Percentiles rank a stretch among this genome's conserved stretches.
phyloP scores from a whole-genome alignment of 176 grass and related monocot genomes.

The Microstegium vimineum region DNA sequence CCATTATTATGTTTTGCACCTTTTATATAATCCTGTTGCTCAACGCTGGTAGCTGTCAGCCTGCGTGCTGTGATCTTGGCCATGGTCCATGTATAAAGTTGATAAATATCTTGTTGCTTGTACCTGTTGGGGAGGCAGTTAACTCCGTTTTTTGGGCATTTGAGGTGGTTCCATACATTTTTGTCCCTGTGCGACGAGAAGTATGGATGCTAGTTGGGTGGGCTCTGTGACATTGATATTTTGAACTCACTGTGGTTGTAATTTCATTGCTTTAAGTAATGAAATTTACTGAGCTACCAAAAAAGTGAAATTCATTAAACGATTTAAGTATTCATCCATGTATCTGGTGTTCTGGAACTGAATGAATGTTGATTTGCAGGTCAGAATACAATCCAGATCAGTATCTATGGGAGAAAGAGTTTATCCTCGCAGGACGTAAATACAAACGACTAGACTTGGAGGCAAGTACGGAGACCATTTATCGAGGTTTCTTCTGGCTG shows the following conservation, averaged over 20 bases:
- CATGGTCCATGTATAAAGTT: neutral
- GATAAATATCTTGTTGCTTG: neutral
- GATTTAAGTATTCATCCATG: neutral
- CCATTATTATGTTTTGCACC: neutral
- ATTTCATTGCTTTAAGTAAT: neutral
- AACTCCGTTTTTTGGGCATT: neutral
- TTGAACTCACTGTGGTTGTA: neutral
- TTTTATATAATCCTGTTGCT: neutral
- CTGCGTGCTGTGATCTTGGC: neutral
- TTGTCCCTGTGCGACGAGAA: neutral
- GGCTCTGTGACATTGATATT: neutral
- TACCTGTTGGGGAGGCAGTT: neutral
- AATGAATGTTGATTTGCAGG: slow-evolving; percentile 43
- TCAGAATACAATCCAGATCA: slow-evolving; percentile 93
- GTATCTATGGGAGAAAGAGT: slow-evolving; percentile 94
- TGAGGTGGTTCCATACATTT: neutral
- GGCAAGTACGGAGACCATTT: slow-evolving; percentile 91
- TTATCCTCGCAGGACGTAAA: slow-evolving; percentile 70
- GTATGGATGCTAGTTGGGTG: neutral
- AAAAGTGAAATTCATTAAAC: neutral
- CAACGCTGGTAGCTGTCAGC: neutral
- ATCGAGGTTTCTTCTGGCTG: slow-evolving; percentile 62
- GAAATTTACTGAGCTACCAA: neutral
- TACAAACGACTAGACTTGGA: slow-evolving; percentile 98
- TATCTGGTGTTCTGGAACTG: neutral